Percentiles rank a stretch among this genome's conserved stretches.
These are phyloP conservation scores for Lathyrus tuberosus DNA, from an alignment of 306 rosid genomes.

Conservation along the genomic window DNA sequence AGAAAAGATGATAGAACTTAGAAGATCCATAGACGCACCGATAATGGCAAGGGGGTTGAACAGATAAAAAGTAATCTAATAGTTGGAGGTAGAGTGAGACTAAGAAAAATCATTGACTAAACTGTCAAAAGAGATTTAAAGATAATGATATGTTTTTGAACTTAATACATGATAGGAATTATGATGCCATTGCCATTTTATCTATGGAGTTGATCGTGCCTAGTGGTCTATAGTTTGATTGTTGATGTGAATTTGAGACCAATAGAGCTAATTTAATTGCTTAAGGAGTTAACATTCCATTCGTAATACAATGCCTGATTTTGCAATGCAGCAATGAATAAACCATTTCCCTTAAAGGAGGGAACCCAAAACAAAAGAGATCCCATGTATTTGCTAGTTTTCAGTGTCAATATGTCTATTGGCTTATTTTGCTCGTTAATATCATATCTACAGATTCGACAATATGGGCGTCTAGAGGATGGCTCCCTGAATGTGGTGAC, in stretches of 20 bases:
- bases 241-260: neutral
- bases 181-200: conserved; percentile 13
- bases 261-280: conserved; percentile 23
- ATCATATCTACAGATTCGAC: conserved; percentile 68
- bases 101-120: neutral
- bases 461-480: conserved; percentile 74
- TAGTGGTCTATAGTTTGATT: neutral
- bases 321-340: conserved; percentile 27
- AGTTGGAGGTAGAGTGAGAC: neutral
- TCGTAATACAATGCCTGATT: conserved; percentile 28
- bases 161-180: neutral
- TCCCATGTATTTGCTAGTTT: conserved; percentile 22
- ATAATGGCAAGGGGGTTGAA: neutral
- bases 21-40: neutral
- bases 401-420: conserved; percentile 25
- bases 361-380: conserved; percentile 6
- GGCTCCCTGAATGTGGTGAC: conserved; percentile 86
- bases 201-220: neutral
- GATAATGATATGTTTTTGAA: neutral
- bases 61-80: neutral
- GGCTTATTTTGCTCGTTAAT: conserved; percentile 37
- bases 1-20: neutral
- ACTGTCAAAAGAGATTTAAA: neutral
- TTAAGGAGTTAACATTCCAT: neutral
- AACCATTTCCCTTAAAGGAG: neutral